phyloP scores from a whole-genome alignment of 345 rosid genomes.

The Hibiscus tridactylites region DNA sequence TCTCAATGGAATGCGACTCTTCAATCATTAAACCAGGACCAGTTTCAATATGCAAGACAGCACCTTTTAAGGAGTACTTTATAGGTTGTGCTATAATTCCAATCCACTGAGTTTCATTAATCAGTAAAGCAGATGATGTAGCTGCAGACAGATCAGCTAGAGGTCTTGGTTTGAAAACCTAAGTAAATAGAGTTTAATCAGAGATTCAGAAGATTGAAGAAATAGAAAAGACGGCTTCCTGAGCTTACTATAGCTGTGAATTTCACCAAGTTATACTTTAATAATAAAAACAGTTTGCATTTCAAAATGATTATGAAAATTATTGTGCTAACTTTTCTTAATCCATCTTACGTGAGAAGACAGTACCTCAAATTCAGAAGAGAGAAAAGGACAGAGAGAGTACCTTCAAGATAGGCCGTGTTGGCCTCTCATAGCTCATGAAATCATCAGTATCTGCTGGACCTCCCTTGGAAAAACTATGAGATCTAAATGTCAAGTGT shows the following conservation, averaged over 20 bases:
- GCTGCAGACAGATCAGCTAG: conserved; percentile 91
- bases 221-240: not conserved
- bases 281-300: not conserved
- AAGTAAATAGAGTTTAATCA: conserved; percentile 12
- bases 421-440: conserved; percentile 93
- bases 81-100: conserved; percentile 76
- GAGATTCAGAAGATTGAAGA: conserved; percentile 17
- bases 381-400: not conserved
- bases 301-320: not conserved
- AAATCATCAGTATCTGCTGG: conserved; percentile 96
- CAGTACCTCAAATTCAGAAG: not conserved
- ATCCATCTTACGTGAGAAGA: not conserved
- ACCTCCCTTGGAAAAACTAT: conserved; percentile 90
- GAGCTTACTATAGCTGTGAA: not conserved
- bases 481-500: conserved; percentile 84
- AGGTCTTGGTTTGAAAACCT: conserved; percentile 92
- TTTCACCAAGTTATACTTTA: not conserved
- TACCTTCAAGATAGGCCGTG: conserved; percentile 90
- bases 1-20: conserved; percentile 72
- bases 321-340: not conserved
- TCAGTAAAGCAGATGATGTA: conserved; percentile 68
- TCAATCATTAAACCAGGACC: conserved; percentile 91
- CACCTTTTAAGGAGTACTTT: conserved; percentile 72
- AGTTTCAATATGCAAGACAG: conserved; percentile 82
- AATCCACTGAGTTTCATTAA: conserved; percentile 90